Conservation (phyloP, 2,329 filamentous ascomycete species). For the Sclerotinia subarctica region DNA sequence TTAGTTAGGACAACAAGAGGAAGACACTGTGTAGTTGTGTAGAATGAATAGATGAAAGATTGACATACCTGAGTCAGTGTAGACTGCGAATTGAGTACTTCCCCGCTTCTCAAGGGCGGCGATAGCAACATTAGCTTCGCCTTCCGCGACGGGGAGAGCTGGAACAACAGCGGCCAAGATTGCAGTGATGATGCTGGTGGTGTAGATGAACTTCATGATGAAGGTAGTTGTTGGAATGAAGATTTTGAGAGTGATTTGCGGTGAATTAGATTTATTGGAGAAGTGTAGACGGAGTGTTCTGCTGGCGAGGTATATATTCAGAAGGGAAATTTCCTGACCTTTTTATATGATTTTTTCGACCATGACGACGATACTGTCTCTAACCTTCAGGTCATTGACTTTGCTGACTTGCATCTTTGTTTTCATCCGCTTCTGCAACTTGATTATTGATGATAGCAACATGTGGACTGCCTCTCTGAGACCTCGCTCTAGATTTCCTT, state of each 20-base stretch:
- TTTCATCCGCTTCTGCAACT: background rate
- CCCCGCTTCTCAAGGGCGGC: background rate
- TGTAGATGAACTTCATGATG: constrained; percentile 18
- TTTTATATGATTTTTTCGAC: background rate
- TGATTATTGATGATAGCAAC: constrained; percentile 12
- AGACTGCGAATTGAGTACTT: constrained; percentile 10
- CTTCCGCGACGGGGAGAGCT: background rate
- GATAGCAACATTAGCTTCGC: background rate
- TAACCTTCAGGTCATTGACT: background rate
- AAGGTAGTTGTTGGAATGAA: background rate
- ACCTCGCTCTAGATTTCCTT: background rate
- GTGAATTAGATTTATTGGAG: background rate
- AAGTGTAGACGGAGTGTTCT: background rate
- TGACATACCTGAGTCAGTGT: constrained; percentile 11
- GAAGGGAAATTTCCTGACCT: background rate
- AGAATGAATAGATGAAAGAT: background rate
- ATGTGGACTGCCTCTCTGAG: background rate
- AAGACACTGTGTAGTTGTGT: background rate
- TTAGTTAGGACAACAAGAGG: background rate
- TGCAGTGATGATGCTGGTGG: constrained; percentile 14
- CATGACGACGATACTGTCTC: background rate
- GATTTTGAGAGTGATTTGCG: background rate
- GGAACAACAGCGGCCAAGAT: constrained; percentile 3
- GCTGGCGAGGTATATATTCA: background rate
- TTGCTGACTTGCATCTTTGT: background rate